A percentile compares a stretch with the other conserved stretches of the same genome.
Conservation (phyloP, 164 flowering plant genomes). For the Magnolia sinica region DNA sequence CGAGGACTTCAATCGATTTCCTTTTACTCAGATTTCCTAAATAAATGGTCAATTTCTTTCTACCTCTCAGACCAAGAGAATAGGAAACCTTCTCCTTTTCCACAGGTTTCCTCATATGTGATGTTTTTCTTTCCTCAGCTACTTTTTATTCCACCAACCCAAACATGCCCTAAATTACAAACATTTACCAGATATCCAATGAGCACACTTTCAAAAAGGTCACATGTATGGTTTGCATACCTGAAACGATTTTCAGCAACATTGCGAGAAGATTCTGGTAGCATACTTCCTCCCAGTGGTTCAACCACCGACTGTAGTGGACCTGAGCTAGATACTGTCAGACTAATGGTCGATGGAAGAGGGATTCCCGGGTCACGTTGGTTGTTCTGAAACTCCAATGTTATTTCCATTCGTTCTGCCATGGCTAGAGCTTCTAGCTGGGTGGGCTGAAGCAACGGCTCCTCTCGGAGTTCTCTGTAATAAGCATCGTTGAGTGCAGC, state of each 20-base stretch:
- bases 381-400: slow-evolving; percentile 46
- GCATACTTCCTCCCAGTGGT: slow-evolving; percentile 17
- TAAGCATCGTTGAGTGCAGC: slow-evolving; percentile 56
- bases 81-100: too few relatives aligned
- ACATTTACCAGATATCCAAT: too few relatives aligned
- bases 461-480: slow-evolving; percentile 19
- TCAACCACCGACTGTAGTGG: slow-evolving; percentile 16
- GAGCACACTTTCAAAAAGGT: too few relatives aligned
- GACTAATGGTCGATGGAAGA: slow-evolving; percentile 47
- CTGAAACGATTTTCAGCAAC: slow-evolving; percentile 65
- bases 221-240: slow-evolving; percentile 26
- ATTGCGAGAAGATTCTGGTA: slow-evolving; percentile 30
- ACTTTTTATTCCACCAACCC: too few relatives aligned
- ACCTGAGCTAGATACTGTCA: slow-evolving; percentile 44
- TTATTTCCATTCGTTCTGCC: slow-evolving; percentile 51
- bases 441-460: slow-evolving; percentile 19
- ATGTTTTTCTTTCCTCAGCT: too few relatives aligned
- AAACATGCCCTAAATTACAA: too few relatives aligned
- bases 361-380: slow-evolving; percentile 25
- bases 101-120: too few relatives aligned
- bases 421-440: slow-evolving; percentile 30
- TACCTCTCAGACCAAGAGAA: too few relatives aligned
- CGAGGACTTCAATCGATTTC: too few relatives aligned
- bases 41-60: too few relatives aligned
- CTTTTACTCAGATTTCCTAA: too few relatives aligned